Conservation (phyloP, 768 basidiomycete species). For the Lactarius hatsudake region DNA sequence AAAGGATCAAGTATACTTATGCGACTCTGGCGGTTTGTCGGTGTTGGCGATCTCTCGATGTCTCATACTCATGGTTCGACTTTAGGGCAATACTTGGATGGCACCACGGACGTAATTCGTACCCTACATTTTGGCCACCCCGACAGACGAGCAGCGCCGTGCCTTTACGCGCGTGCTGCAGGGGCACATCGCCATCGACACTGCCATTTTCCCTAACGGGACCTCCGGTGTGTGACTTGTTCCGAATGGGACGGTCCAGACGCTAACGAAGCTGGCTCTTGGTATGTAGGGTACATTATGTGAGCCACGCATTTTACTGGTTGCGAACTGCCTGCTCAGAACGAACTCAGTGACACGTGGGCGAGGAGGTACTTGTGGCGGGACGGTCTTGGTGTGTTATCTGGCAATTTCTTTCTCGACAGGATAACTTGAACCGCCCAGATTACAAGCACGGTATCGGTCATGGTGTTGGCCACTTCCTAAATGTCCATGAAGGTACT, state of each 20-base stretch:
- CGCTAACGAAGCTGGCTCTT: neutral
- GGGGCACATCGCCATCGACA: constrained; percentile 88
- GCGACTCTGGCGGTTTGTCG: constrained; percentile 79
- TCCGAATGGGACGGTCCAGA: neutral
- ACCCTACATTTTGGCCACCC: constrained; percentile 89
- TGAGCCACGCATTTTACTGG: constrained; percentile 31
- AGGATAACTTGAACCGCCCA: constrained; percentile 29
- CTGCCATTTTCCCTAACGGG: constrained; percentile 75
- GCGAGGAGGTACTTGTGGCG: constrained; percentile 79
- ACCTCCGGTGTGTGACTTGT: constrained; percentile 56
- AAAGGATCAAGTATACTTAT: constrained; percentile 73
- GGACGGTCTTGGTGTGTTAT: constrained; percentile 72
- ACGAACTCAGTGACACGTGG: constrained; percentile 61
- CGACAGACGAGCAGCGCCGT: constrained; percentile 76
- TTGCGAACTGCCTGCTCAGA: neutral
- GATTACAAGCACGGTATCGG: constrained; percentile 89
- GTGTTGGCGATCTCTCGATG: neutral
- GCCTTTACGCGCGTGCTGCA: constrained; percentile 91
- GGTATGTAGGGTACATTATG: constrained; percentile 53
- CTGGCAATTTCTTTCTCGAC: neutral
- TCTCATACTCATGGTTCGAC: neutral
- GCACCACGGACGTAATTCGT: constrained; percentile 92
- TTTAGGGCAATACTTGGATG: constrained; percentile 80
- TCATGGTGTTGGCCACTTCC: constrained; percentile 91
- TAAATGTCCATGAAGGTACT: constrained; percentile 86